Evolutionary conservation across 2,329 filamentous ascomycete species (phyloP).

Genomic region (Aureobasidium lini): DNA sequence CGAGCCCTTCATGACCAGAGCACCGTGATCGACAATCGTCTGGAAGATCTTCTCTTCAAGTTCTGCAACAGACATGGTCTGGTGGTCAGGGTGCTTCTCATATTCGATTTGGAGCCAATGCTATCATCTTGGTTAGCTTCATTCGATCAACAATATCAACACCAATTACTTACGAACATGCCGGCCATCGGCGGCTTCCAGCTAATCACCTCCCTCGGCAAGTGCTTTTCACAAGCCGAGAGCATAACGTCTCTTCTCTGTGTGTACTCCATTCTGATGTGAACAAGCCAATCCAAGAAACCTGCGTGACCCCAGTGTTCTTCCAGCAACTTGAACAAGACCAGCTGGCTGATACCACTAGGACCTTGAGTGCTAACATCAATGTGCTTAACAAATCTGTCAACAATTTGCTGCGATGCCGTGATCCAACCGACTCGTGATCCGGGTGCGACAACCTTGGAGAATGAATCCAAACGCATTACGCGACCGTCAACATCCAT

Average conservation of each 20-base stretch:
- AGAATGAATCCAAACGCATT: constrained; percentile 85
- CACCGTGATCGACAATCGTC: constrained; percentile 64
- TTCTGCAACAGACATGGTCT: constrained; percentile 46
- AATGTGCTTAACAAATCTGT: constrained; percentile 72
- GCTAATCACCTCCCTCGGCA: constrained; percentile 66
- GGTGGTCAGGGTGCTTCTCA: constrained; percentile 55
- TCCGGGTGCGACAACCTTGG: constrained; percentile 81
- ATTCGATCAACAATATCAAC: not conserved
- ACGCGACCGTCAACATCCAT: constrained; percentile 83
- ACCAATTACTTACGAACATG: constrained; percentile 62
- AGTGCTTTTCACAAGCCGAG: constrained; percentile 67
- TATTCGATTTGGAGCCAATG: constrained; percentile 68
- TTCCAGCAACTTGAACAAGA: constrained; percentile 83
- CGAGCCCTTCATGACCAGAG: constrained; percentile 74
- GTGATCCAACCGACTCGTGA: constrained; percentile 84
- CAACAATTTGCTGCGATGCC: constrained; percentile 73
- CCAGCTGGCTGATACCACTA: constrained; percentile 72
- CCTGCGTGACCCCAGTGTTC: constrained; percentile 90
- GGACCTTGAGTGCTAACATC: constrained; percentile 83
- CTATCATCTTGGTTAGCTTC: constrained; percentile 5
- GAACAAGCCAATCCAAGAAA: constrained; percentile 82
- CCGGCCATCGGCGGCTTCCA: constrained; percentile 78
- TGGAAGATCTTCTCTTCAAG: constrained; percentile 86
- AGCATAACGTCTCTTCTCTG: constrained; percentile 68
- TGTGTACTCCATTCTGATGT: constrained; percentile 75